Evolutionary conservation across 768 basidiomycete species (phyloP).

Genomic region (Kwoniella sp.): DNA sequence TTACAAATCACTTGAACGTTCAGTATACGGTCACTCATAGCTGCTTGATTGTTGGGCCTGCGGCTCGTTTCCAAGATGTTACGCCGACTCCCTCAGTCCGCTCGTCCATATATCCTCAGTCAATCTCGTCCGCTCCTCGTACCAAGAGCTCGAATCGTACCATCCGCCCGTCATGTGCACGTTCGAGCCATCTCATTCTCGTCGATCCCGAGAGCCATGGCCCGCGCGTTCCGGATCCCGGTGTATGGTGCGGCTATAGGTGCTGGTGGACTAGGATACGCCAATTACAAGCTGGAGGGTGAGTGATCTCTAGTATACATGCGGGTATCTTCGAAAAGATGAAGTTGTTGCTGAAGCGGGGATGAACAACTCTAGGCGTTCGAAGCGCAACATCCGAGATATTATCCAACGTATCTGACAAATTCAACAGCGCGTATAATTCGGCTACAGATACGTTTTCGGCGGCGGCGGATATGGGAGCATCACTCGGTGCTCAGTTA

Average conservation of each 20-base stretch:
- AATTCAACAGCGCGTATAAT: conserved; percentile 38
- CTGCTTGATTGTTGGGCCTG: no score
- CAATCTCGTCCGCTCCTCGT: conserved; percentile 12
- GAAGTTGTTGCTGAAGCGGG: not conserved
- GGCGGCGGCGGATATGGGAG: conserved; percentile 61
- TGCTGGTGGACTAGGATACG: conserved; percentile 87
- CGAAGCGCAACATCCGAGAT: conserved; percentile 73
- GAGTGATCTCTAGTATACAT: no score
- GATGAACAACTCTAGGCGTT: conserved; percentile 50
- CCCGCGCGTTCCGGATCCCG: conserved; percentile 83
- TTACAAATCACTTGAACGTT: no score
- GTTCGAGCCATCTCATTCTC: conserved; percentile 65
- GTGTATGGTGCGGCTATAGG: conserved; percentile 86
- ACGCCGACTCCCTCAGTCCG: conserved; percentile 14
- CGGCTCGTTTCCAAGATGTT: conserved; percentile 2
- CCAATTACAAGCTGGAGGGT: conserved; percentile 97
- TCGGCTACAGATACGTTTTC: conserved; percentile 38
- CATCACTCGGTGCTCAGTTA: conserved; percentile 74
- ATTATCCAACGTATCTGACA: conserved; percentile 61
- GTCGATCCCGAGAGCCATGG: conserved; percentile 84
- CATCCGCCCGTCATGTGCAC: conserved; percentile 31
- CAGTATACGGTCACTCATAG: no score
- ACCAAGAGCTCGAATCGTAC: conserved; percentile 8
- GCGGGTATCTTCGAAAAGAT: no score
- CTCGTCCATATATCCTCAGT: conserved; percentile 13